Conservation (phyloP, 2,329 filamentous ascomycete genomes). For the Grosmannia huntii region DNA sequence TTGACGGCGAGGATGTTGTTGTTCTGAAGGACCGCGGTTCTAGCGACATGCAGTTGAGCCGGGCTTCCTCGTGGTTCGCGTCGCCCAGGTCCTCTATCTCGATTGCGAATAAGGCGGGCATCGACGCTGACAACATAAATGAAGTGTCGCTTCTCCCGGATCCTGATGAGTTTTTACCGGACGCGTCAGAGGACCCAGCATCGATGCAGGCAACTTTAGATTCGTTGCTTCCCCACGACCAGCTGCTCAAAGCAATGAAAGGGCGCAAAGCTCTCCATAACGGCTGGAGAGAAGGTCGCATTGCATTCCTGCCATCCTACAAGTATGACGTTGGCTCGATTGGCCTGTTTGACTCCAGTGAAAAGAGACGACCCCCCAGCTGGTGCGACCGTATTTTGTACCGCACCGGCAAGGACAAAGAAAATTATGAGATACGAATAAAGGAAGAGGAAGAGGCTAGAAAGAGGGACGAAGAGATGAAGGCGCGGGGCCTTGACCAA, state of each 20-base stretch:
- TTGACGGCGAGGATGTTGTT: slow-evolving; percentile 38
- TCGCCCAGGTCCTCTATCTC: slow-evolving; percentile 18
- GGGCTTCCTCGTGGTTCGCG: not conserved
- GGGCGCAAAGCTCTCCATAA: slow-evolving; percentile 74
- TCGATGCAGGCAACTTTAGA: slow-evolving; percentile 81
- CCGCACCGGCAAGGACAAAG: slow-evolving; percentile 58
- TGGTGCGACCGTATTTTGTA: slow-evolving; percentile 96
- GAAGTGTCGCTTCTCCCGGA: slow-evolving; percentile 34
- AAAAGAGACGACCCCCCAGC: slow-evolving; percentile 83
- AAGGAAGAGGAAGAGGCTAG: slow-evolving; percentile 54
- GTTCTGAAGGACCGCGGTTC: slow-evolving; percentile 29
- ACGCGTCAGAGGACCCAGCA: slow-evolving; percentile 63
- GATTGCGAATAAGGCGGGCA: slow-evolving; percentile 9
- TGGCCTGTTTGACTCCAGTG: slow-evolving; percentile 84
- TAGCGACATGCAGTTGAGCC: slow-evolving; percentile 25
- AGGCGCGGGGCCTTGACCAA: slow-evolving; percentile 60
- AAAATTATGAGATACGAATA: slow-evolving; percentile 49
- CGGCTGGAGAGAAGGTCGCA: slow-evolving; percentile 80
- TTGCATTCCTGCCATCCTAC: slow-evolving; percentile 86
- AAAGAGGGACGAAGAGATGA: slow-evolving; percentile 75
- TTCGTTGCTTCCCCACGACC: slow-evolving; percentile 81
- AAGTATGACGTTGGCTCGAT: slow-evolving; percentile 96
- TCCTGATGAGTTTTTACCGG: slow-evolving; percentile 52
- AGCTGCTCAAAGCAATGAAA: slow-evolving; percentile 63
- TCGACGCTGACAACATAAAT: slow-evolving; percentile 24